Base-by-base conservation (phyloP, 371 early-diverging fungal species). In the Dinochytrium kinnereticum region DNA sequence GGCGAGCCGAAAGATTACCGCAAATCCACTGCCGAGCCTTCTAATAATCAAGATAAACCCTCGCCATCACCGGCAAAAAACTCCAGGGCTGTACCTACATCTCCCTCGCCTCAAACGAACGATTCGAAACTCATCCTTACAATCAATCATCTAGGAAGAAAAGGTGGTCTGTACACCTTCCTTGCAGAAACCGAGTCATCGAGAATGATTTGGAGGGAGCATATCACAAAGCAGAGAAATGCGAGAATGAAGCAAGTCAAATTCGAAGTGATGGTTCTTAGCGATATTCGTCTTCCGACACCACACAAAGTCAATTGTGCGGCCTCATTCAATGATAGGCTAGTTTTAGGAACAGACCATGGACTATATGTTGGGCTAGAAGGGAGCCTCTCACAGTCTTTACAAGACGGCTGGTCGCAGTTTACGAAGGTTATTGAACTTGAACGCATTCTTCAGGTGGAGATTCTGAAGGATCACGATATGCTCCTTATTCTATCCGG, bases 361-460 rank as follows among this genome's bases (percentile, higher is more conserved):
- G 97, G 96, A 31, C 86, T 96, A 3, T 95, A 88, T 75, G 86
- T 90, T 2, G 84, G 78, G 0, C 75, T 75, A 3, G 70, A 71
- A 59, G 70, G 65, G 5, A 38, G 30, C 51, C n/a, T 67, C 1
- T 38, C 28, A 28, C n/a, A 59, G 2, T 38, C 38, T 33, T 34
- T 28, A 2, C 51, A 51, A 21, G 39, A 13, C 51, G 73, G 39
- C n/a, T 61, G 61, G 61, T 53, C 33, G 36, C 44, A 59, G n/a
- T 76, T 79, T 65, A 72, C 85, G 51, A 86, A 87, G 51, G 86
- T 91, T 36, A 73, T 96, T 57, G 86, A 90, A 21, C 81, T 94
- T 68, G 95, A 95, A 55, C 90, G 90, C 72, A 91, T 96, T 19
- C 85, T 87, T n/a, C 95, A 96, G 78, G 88, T 97, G 51, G 95